Base-by-base conservation (phyloP, 1,284 basidiomycete species). In the Xerocomus nothofagi region DNA sequence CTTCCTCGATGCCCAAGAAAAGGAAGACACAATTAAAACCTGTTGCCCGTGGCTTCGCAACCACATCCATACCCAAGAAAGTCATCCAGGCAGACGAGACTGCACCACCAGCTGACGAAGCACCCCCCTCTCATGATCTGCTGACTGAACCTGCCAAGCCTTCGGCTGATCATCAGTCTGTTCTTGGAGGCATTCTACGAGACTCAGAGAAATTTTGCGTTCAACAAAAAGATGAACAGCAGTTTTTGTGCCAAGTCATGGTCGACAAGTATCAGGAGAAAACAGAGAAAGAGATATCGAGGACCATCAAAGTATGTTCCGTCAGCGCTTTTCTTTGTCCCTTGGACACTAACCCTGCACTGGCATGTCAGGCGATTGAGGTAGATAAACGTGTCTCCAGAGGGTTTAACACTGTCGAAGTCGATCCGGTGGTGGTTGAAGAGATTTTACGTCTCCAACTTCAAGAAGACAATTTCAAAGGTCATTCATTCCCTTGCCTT, bases 31-130 rank as follows among this genome's bases (percentile, higher is more conserved):
- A 90, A 58, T 65, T 91, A 60, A 93, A 91, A 70, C 84, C 88
- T 50, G 73, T 87, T 51, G 79, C 66, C 33, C 78, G 85, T 49
- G 91, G 89, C 14, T 93, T 95, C 62, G 88, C 92, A 33, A 94
- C 93, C 1, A 92, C 88, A 8, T 98, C 94, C 23, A 80, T 86
- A 41, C 91, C 86, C 47, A 96, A 91, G 79, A 95, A 91, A 71
- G 73, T 76, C 37, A 67, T 71, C 20, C 71, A 72, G 24, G 62
- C 51, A 20, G 63, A 68, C 36, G 60, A 62, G 44, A 48, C 21
- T 21, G 47, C 40, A 36, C 53, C 45, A 41, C 43, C 57, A 26
- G 44, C 38, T 44, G 61, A 57, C 20, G 57, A 50, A 26, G 38
- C 21, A 29, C 40, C 46, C 33, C 47, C 50, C 39, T 43, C 43